Evolutionary conservation across 225 moss, liverwort and hornwort species (phyloP), one percentile per base, ranked within the genome.

Genomic region (Climacium dendroides): DNA sequence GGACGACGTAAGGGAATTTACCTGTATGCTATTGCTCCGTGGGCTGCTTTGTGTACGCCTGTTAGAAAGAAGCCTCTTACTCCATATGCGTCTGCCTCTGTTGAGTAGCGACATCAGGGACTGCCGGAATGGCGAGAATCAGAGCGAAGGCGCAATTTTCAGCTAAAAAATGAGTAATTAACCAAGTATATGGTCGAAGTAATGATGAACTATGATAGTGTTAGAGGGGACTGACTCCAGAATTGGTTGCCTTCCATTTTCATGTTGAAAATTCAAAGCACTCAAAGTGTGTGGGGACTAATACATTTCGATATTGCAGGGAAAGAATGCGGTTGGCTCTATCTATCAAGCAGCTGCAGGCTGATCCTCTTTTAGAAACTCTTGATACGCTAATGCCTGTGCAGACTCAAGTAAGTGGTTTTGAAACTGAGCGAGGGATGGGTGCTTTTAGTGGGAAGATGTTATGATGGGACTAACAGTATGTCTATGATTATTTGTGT

Each of bases 331-430:
- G 97, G 72, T 88, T 99, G 69, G 96, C 96, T 87, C 90, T 99
- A 63, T 97, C 99, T 57, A 95, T 99, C 63, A 99, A 97, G 87
- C 99, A 99, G 93, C 94, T 99, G 80, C 94, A 99, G 88, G 95
- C 95, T 87, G 99, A 99, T 91, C 99, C 99, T 73, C 94, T 99
- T 59, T 74, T 99, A 87, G 99, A 99, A 93, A 99, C 99, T 39
- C 97, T 99, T 52, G 99, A 99, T 92, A 99, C 99, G 23, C 90
- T 99, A 35, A 99, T 99, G 99, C 99, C 99, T 55, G 92, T 94
- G 70, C 94, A 95, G 74, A 85, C 95, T 85, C 94, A 92, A 92
- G 98, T 98, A 94, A 91, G 91, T 58, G 79, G 37, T 76, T 75
- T 30, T 24, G 83, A 54, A 64, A 84, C 59, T 88, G 52, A 52